phyloP scores from a whole-genome alignment of 2,329 filamentous ascomycete genomes.

The Cercospora sp. region DNA sequence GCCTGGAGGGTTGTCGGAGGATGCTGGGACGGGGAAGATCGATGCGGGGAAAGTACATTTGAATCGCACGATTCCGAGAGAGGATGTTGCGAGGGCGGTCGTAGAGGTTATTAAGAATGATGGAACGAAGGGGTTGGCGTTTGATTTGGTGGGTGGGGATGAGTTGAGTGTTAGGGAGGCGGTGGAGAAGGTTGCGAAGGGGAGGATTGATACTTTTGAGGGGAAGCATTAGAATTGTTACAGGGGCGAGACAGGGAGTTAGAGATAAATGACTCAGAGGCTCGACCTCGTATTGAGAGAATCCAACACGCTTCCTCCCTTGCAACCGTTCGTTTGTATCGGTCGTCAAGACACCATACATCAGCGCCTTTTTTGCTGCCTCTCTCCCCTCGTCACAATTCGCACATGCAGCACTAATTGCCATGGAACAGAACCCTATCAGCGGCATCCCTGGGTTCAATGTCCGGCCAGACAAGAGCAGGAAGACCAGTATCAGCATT shows the following conservation, averaged over 20 bases:
- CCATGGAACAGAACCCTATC: too few relatives aligned
- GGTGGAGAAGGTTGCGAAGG: slow-evolving; percentile 42
- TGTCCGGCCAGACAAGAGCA: too few relatives aligned
- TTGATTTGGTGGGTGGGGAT: slow-evolving; percentile 48
- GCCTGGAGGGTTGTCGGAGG: slow-evolving; percentile 47
- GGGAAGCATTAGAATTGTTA: slow-evolving; percentile 33
- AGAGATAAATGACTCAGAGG: too few relatives aligned
- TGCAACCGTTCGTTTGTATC: too few relatives aligned
- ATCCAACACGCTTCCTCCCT: too few relatives aligned
- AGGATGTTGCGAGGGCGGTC: slow-evolving; percentile 60
- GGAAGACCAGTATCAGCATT: too few relatives aligned
- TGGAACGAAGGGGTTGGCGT: slow-evolving; percentile 48
- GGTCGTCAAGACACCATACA: too few relatives aligned
- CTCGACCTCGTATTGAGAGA: neutral
- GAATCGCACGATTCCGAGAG: slow-evolving; percentile 50
- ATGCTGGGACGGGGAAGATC: slow-evolving; percentile 48
- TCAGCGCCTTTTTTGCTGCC: too few relatives aligned
- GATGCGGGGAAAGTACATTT: slow-evolving; percentile 47
- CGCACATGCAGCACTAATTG: too few relatives aligned
- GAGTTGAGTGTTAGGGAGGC: slow-evolving; percentile 42
- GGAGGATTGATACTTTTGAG: slow-evolving; percentile 40
- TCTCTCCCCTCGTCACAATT: too few relatives aligned
- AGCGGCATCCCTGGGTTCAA: too few relatives aligned
- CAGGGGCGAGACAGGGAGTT: too few relatives aligned
- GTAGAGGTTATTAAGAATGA: slow-evolving; percentile 54